A percentile compares a stretch with the other conserved stretches of the same genome.
These are phyloP conservation scores for Asterochloris erici DNA, from an alignment of 139 green algal species.

Conservation along the genomic window DNA sequence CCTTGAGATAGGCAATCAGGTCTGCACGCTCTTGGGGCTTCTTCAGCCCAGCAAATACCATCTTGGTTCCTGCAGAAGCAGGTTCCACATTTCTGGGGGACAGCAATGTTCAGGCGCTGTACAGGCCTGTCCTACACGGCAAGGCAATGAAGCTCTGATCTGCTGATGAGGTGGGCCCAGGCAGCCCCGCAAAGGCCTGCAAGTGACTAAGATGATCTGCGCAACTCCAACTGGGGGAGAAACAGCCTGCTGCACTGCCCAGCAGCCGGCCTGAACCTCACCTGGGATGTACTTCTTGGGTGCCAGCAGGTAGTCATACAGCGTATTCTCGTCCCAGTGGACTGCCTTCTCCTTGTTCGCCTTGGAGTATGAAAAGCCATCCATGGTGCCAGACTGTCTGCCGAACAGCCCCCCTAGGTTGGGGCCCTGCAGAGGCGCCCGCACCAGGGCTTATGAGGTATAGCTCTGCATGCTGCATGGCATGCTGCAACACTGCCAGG, in stretches of 20 bases:
- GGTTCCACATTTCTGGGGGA: neutral
- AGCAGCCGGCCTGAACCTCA: conserved; percentile 10
- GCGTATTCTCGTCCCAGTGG: conserved; percentile 79
- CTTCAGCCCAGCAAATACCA: conserved; percentile 99
- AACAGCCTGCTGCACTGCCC: neutral
- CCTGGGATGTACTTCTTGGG: conserved; percentile 96
- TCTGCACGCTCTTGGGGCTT: conserved; percentile 82
- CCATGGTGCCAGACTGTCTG: conserved; percentile 62
- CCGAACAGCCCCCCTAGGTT: conserved; percentile 97
- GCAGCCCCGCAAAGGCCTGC: neutral
- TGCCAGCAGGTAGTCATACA: conserved; percentile 96
- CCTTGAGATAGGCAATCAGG: conserved; percentile 89
- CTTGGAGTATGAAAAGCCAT: conserved; percentile 94
- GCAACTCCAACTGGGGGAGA: neutral
- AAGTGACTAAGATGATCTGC: neutral
- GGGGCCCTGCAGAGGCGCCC: conserved; percentile 63
- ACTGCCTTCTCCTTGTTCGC: conserved; percentile 97
- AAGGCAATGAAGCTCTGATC: neutral
- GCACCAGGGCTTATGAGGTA: neutral
- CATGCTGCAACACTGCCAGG: neutral
- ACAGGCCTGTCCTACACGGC: no score
- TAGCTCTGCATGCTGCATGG: no score
- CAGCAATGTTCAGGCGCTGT: neutral
- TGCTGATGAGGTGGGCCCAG: neutral
- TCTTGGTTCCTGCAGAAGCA: conserved; percentile 89